Conservation (phyloP, 352 stramenopile genomes). For the Phytopythium kandeliae region DNA sequence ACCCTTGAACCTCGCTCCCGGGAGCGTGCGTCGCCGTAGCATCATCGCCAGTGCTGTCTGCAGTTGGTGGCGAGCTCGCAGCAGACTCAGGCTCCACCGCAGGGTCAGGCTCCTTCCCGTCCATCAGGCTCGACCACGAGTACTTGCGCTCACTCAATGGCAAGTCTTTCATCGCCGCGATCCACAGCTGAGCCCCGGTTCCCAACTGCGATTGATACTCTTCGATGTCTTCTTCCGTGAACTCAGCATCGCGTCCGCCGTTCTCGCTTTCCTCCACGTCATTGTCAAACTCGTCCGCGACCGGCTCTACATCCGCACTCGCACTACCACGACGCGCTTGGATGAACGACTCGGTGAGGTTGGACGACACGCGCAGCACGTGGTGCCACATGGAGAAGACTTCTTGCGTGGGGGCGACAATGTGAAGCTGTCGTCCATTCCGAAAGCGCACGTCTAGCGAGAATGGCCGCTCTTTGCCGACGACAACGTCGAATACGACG, state of each 20-base stretch:
- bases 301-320: neutral
- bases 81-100: conserved; percentile 8
- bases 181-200: conserved; percentile 40
- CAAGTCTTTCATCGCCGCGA: conserved; percentile 51
- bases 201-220: conserved; percentile 24
- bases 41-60: neutral
- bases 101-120: conserved; percentile 11
- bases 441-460: conserved; percentile 69
- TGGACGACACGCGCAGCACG: conserved; percentile 43
- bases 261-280: conserved; percentile 22
- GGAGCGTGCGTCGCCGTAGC: too few species aligned
- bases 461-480: conserved; percentile 51
- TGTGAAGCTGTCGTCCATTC: conserved; percentile 60
- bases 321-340: neutral
- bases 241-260: conserved; percentile 19
- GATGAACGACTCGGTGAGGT: conserved; percentile 55
- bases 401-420: conserved; percentile 48
- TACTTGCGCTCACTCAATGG: conserved; percentile 11
- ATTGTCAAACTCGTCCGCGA: conserved; percentile 55
- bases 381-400: conserved; percentile 53
- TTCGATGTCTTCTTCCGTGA: conserved; percentile 20
- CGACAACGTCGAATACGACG: conserved; percentile 57
- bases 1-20: conserved; percentile 1
- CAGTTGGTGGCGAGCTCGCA: neutral
- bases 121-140: conserved; percentile 24